Conservation (phyloP, 176 grass and related monocot species). For the Musa itinerans region DNA sequence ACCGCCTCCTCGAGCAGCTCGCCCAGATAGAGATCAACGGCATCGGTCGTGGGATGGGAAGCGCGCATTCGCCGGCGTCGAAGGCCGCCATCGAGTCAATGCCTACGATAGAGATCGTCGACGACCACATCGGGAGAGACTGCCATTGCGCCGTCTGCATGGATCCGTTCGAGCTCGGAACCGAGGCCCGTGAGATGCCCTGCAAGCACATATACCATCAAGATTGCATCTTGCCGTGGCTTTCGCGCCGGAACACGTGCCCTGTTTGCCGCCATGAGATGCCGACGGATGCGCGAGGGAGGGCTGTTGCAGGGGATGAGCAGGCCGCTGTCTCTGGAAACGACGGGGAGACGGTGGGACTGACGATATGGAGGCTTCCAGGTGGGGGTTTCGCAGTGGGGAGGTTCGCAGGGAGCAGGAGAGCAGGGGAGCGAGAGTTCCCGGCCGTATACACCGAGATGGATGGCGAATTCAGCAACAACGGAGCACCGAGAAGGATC, state of each 20-base stretch:
- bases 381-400: conserved; percentile 81
- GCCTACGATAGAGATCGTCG: conserved; percentile 45
- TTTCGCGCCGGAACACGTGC: conserved; percentile 80
- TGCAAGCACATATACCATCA: conserved; percentile 90
- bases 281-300: conserved; percentile 34
- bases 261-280: conserved; percentile 90
- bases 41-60: neutral
- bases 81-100: conserved; percentile 89
- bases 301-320: conserved; percentile 1
- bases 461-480: conserved; percentile 71
- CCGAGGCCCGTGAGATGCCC: conserved; percentile 76
- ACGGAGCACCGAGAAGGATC: conserved; percentile 55
- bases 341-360: conserved; percentile 60
- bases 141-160: conserved; percentile 90
- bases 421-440: conserved; percentile 72
- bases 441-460: conserved; percentile 90
- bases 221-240: conserved; percentile 91
- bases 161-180: conserved; percentile 64
- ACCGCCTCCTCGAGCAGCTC: conserved; percentile 74
- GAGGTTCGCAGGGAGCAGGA: conserved; percentile 58
- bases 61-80: conserved; percentile 50
- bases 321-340: neutral
- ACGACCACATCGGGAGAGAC: conserved; percentile 35
- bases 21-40: conserved; percentile 68
- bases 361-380: conserved; percentile 92